phyloP scores from a whole-genome alignment of 2,329 filamentous ascomycete genomes.

The Ophiostoma sp. region DNA sequence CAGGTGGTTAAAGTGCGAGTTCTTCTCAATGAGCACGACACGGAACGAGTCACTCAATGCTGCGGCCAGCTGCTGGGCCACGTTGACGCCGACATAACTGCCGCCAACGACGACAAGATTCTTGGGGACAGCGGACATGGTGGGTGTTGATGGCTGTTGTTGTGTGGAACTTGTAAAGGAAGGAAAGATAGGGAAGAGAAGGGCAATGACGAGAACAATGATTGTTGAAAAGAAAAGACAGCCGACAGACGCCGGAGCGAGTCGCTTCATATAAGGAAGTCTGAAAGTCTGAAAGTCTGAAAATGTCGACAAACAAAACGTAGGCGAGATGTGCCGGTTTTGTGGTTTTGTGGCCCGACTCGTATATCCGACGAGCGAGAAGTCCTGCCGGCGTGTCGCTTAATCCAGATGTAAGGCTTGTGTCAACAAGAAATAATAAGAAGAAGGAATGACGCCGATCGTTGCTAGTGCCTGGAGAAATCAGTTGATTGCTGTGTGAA shows the following conservation, averaged over 20 bases:
- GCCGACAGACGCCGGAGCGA: background rate
- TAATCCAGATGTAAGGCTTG: background rate
- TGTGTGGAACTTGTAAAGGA: background rate
- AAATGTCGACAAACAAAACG: background rate
- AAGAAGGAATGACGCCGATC: background rate
- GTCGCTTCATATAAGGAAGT: slow-evolving; percentile 9
- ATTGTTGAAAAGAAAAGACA: background rate
- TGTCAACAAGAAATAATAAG: background rate
- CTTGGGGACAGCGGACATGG: slow-evolving; percentile 19
- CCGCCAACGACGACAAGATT: slow-evolving; percentile 29
- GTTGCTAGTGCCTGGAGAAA: background rate
- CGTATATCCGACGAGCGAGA: slow-evolving; percentile 15
- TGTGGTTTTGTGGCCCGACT: background rate
- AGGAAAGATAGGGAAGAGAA: background rate
- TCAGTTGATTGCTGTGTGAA: background rate
- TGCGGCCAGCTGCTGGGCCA: slow-evolving; percentile 47
- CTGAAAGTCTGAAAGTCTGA: too few species aligned
- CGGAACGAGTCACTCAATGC: slow-evolving; percentile 50
- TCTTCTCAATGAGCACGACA: slow-evolving; percentile 59
- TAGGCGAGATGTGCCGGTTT: background rate
- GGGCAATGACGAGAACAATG: background rate
- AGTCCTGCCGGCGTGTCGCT: background rate
- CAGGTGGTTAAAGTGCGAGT: slow-evolving; percentile 61
- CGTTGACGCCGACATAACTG: slow-evolving; percentile 31
- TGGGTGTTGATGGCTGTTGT: background rate